Evolutionary conservation across 2,329 filamentous ascomycete species (phyloP).

Genomic region (Ophiocordyceps sinensis): DNA sequence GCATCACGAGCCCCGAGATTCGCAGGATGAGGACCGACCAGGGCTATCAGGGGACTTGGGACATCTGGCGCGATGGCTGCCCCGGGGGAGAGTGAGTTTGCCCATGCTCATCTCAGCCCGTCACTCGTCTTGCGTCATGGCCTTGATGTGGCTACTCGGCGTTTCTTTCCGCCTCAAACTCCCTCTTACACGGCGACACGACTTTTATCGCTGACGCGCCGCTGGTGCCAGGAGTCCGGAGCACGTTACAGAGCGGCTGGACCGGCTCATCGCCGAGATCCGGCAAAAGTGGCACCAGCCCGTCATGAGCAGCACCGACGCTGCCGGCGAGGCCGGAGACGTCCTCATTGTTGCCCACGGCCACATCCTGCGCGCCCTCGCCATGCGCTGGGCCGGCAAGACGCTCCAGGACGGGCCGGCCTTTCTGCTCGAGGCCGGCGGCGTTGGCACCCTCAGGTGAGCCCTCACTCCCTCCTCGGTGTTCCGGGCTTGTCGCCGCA

Average conservation of each 20-base stretch:
- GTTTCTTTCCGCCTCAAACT: not conserved
- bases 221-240: slow-evolving; percentile 41
- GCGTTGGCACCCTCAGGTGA: slow-evolving; percentile 64
- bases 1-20: slow-evolving; percentile 60
- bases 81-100: slow-evolving; percentile 61
- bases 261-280: slow-evolving; percentile 64
- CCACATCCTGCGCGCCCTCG: slow-evolving; percentile 77
- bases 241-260: slow-evolving; percentile 58
- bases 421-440: slow-evolving; percentile 79
- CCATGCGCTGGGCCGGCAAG: slow-evolving; percentile 71
- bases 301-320: slow-evolving; percentile 29
- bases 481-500: no score
- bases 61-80: slow-evolving; percentile 85
- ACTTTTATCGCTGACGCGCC: not conserved
- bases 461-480: slow-evolving; percentile 5
- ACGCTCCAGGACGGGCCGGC: slow-evolving; percentile 59
- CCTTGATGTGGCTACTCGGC: no score
- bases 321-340: slow-evolving; percentile 16
- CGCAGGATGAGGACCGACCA: slow-evolving; percentile 37
- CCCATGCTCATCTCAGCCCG: not conserved
- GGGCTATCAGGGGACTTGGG: slow-evolving; percentile 50
- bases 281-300: slow-evolving; percentile 48
- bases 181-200: not conserved
- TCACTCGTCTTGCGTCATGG: no score
- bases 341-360: slow-evolving; percentile 68